Evolutionary conservation across 176 grass and related monocot species (phyloP).

Genomic region (Secale cereale): DNA sequence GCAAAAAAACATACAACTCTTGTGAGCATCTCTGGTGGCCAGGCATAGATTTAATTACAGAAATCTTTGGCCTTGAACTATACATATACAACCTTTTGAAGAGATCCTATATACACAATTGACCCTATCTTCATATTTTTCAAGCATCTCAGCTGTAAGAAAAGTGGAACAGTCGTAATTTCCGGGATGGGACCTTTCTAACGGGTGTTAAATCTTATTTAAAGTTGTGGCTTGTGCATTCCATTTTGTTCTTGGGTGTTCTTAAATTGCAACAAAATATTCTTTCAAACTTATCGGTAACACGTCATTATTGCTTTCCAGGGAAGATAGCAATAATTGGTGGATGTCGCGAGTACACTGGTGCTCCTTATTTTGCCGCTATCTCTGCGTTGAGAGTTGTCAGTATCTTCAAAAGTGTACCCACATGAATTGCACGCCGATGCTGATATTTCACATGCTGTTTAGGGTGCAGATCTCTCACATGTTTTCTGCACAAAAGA

Average conservation of each 20-base stretch:
- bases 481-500: constrained; percentile 98
- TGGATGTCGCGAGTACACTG: constrained; percentile 97
- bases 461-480: constrained; percentile 91
- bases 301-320: constrained; percentile 22
- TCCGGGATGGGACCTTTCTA: not conserved
- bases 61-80: not conserved
- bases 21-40: not conserved
- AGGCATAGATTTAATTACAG: not conserved
- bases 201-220: not conserved
- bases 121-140: not conserved
- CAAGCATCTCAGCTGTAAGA: not conserved
- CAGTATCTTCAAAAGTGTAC: constrained; percentile 29
- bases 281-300: not conserved
- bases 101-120: not conserved
- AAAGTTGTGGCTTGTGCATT: not conserved
- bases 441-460: constrained; percentile 20
- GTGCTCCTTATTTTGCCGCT: constrained; percentile 93
- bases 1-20: too few species aligned
- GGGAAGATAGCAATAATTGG: constrained; percentile 91
- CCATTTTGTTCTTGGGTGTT: not conserved
- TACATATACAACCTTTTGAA: not conserved
- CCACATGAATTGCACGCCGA: not conserved
- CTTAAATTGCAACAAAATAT: not conserved
- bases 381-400: constrained; percentile 97
- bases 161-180: not conserved